Conservation (phyloP, 768 basidiomycete species). For the Phaeotremella fagi region DNA sequence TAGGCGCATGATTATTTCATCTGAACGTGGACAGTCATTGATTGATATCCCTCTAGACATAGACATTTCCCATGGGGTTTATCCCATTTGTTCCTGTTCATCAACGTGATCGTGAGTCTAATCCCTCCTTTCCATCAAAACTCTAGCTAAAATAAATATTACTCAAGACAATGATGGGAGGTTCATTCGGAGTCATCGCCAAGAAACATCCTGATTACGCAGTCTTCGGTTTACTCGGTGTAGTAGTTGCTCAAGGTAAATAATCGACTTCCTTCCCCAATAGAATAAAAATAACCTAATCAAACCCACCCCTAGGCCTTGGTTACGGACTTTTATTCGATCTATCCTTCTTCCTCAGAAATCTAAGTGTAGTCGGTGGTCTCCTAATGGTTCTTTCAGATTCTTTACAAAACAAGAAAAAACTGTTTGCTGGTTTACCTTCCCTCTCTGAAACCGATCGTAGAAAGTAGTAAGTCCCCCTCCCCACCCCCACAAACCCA, state of each 20-base stretch:
- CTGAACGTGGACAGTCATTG: background rate
- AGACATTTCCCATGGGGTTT: constrained; percentile 92
- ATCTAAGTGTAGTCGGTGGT: constrained; percentile 94
- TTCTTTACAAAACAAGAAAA: constrained; percentile 80
- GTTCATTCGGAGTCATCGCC: constrained; percentile 76
- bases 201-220: constrained; percentile 85
- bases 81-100: constrained; percentile 82
- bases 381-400: constrained; percentile 99
- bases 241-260: constrained; percentile 79
- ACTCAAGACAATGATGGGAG: constrained; percentile 75
- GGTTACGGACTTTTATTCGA: constrained; percentile 99
- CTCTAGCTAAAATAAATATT: background rate
- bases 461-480: constrained; percentile 90
- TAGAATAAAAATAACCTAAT: background rate
- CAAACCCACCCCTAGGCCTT: constrained; percentile 53
- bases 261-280: background rate
- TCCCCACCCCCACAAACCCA: too few species aligned
- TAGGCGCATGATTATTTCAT: constrained; percentile 51
- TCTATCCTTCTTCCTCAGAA: constrained; percentile 99
- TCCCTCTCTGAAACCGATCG: constrained; percentile 88
- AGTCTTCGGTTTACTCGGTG: constrained; percentile 79
- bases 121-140: background rate
- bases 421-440: constrained; percentile 84
- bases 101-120: constrained; percentile 80
- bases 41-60: constrained; percentile 57